phyloP scores from a whole-genome alignment of 2,329 filamentous ascomycete species.

The Venturia aucupariae region DNA sequence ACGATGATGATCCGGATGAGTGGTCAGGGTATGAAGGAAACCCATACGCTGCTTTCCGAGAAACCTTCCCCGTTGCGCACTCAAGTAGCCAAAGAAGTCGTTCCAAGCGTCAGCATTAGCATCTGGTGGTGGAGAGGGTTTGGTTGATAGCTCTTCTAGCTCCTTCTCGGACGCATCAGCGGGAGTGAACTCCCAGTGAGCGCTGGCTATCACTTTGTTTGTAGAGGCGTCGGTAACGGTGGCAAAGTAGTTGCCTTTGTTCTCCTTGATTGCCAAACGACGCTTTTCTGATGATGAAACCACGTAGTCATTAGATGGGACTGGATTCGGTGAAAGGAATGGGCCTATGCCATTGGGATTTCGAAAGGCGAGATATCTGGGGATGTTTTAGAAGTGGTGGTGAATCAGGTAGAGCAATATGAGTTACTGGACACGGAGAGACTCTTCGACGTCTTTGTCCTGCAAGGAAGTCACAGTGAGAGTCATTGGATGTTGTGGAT shows the following conservation, averaged over 20 bases:
- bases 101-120: conserved; percentile 14
- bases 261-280: conserved; percentile 2
- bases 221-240: conserved; percentile 1
- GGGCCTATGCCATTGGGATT: not conserved
- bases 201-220: conserved; percentile 11
- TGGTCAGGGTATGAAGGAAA: conserved; percentile 22
- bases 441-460: conserved; percentile 10
- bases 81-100: conserved; percentile 15
- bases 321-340: conserved; percentile 6
- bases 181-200: conserved; percentile 12
- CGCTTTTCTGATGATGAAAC: not conserved
- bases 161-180: conserved; percentile 2
- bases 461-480: not conserved
- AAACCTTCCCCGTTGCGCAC: not conserved
- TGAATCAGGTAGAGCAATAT: not conserved
- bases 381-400: not conserved
- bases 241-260: conserved; percentile 3
- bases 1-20: conserved; percentile 31
- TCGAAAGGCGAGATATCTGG: conserved; percentile 12
- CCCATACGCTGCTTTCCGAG: conserved; percentile 11
- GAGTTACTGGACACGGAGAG: conserved; percentile 1
- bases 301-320: not conserved
- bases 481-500: conserved; percentile 5
- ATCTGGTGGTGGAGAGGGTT: not conserved
- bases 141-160: conserved; percentile 2